Evolutionary conservation across 495 filamentous ascomycete species (phyloP), one percentile per base, ranked within the genome.

Genomic region (Hypoxylon subgilvum): DNA sequence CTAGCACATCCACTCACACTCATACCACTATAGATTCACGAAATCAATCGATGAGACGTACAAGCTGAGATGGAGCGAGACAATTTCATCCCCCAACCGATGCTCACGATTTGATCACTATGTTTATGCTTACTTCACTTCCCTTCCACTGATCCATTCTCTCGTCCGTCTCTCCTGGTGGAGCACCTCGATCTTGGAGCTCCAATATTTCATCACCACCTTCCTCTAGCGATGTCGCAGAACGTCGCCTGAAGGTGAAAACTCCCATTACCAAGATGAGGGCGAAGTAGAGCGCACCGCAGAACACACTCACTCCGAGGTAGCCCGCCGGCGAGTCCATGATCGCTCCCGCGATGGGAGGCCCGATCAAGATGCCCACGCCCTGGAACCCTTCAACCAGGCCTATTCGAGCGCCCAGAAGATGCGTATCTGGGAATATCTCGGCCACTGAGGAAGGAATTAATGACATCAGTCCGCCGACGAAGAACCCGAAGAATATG

Each of bases 401-500:
- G 0, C 77, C 77, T 8, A 78, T 47, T 4, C 75, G 58, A 10
- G 71, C 70, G 0, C 75, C 76, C 12, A 79, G 50, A 0, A 39
- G 43, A 8, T 45, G 40, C n/a, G 57, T 48, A 12, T 69, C 56
- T 0, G 63, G 52, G 19, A 55, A 55, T 1, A 78, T 54, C 1
- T 35, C 18, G 10, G 69, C 57, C 10, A 78, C 41, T 9, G 69
- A 66, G 2, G 68, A 39, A 0, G 70, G 51, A 4, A 71, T 66
- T 10, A 80, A 45, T 1, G 71, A 69, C 1, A 74, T 72, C 12
- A 79, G 57, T 0, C 70, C 70, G 0, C 77, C 76, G 8, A 67
- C 71, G 31, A 75, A 46, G 19, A 73, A 65, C 0, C 78, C 78
- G 57, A 75, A 81, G 13, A 76, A 54, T 8, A 74, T 55, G 0